Base-by-base conservation (phyloP, 2,329 filamentous ascomycete genomes). In the Diaporthe australafricana region DNA sequence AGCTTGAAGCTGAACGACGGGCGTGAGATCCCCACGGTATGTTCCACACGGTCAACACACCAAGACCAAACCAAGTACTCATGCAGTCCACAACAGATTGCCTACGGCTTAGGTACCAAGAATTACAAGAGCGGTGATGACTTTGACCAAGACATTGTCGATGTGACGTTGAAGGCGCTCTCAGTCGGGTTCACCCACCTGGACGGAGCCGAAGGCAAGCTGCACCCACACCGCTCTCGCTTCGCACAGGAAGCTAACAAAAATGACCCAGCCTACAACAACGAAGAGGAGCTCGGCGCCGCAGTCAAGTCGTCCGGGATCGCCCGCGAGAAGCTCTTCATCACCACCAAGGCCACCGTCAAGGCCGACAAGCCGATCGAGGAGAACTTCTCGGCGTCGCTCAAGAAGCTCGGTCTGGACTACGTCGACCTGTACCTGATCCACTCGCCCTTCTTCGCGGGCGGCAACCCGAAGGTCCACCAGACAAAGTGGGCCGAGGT, bases 361-460 rank as follows among this genome's bases (percentile, higher is more conserved):
- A 57, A 62, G 17, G 67, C 67, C 9, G 53, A 74, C 42, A 67
- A 81, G 74, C 77, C 82, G 70, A 81, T 83, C 11, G 76, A 80
- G 17, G 84, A 86, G 75, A 86, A 88, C 8, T 84, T 93, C 73
- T 79, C 87, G 17, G 79, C 84, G 72, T 90, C 89, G 1, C 86
- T 93, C 35, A 81, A 87, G 79, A 90, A 88, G 74, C 86, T 93
- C 17, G 84, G 86, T n/a, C 81, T 92, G 27, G 88, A 91, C 72
- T 93, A 93, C 77, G 86, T 93, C 12, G 91, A 94, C 77, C 42
- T 67, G 60, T 71, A 68, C 45, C 70, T 72, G 35, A 67, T 72
- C 55, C 70, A 67, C 55, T 53, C 67, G 5, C 70, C 72, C 45
- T 68, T 42, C 45, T 47, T 32, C n/a, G 53, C 53, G 40, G 62